Base-by-base conservation (phyloP, 805 yeast species). In the Wickerhamomyces queroliae region DNA sequence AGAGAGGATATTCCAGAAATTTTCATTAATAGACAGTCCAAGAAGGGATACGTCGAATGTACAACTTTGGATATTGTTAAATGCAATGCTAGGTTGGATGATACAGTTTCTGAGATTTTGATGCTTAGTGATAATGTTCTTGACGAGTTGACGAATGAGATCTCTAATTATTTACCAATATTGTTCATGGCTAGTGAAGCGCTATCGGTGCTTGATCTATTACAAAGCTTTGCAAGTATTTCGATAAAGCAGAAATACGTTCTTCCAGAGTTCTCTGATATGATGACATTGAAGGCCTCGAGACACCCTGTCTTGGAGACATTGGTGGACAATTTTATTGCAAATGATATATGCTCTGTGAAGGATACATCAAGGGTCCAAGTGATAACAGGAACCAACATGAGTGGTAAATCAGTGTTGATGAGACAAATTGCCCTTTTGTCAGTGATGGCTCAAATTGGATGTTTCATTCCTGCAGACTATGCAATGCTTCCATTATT, bases 381-480 rank as follows among this genome's bases (percentile, higher is more conserved):
- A 40, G 63, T 78, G 2, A 63, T 78, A 5, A 76, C 82, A 0
- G 83, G 83, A 0, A 74, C 78, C 3, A 78, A 78, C 44, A 74
- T 75, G 80, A 78, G 81, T 36, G 84, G 83, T 2, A 78, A 78
- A 48, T 76, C 83, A 0, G 71, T 77, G 5, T 74, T 73, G 43
- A 65, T 78, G 30, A 69, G 70, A 37, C 80, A 76, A 46, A 62
- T 74, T 7, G 76, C 78, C 1, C 46, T 75, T 7, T 46, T 74
- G 9, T 61, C 63, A 2, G 65, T 78, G 7, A 62, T 79, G 69
- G 72, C 78, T 0, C 85, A 80, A 49, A 69, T 77, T 22, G 85
- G 85, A 0, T 68, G 74, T 9, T 73, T 63, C 38, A 62, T 72
- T 1, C 76, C 76, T 0, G 75, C 77, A 9, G 61, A 61, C 5